Base-by-base conservation (phyloP, 495 filamentous ascomycete species). In the Beverwykella pulmonaria region DNA sequence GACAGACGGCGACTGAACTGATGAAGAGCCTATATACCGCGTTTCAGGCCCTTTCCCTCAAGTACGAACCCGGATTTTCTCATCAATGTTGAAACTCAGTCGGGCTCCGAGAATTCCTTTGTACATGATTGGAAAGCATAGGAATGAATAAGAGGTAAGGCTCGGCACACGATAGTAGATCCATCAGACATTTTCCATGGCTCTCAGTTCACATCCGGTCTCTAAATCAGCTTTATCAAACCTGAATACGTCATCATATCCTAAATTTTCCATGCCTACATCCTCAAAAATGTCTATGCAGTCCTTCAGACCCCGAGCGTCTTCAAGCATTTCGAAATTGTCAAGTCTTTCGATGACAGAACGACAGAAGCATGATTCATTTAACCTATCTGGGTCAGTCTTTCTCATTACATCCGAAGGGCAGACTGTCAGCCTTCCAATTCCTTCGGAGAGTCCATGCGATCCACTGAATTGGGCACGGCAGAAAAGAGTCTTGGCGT, bases 321-420 rank as follows among this genome's bases (percentile, higher is more conserved):
- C 39, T 44, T n/a, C 17, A 44, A 44, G 3, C 39, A 4, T n/a
- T n/a, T 44, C 39, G 9, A 44, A 4, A n/a, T 44, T 44, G 5
- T 44, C 39, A 2, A 44, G 39, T n/a, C 39, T 44, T n/a, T 44
- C 39, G 17, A 23, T 23, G 48, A 29, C 26, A 52, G 48, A 54
- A 32, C 23, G 52, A 9, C 52, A 25, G 34, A 62, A 52, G 48
- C 59, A 53, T 29, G 48, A 62, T 7, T 62, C 59, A 14, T 53
- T 41, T 19, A 17, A 22, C 26, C 34, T 62, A 20, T 61, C 64
- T 19, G 64, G 64, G 7, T 61, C 46, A 3, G 64, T 67, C 1
- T 67, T 61, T 34, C 64, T 67, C n/a, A 61, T 67, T 14, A 54
- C 59, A 1, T 19, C 17, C 6, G 48, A 53, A n/a, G 59, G 59